Evolutionary conservation across 208 protist species (phyloP), one percentile per base, ranked within the genome.

Genomic region (Blastocrithidia nonstop): DNA sequence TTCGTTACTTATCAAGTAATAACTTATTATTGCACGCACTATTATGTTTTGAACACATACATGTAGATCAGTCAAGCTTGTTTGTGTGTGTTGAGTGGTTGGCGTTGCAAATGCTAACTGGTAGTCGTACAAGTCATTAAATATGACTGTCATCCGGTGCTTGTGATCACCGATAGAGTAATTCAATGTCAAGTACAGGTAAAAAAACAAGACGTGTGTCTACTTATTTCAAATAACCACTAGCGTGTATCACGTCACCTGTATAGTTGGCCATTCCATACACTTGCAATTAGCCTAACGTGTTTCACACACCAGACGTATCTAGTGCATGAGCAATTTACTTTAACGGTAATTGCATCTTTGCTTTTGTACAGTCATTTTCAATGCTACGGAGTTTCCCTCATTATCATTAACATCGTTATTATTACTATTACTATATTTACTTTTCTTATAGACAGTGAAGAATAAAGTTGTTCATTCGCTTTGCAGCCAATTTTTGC

Each of bases 121-220:
- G n/a, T n/a, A n/a, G n/a, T n/a, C n/a, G n/a, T n/a, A n/a, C n/a
- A n/a, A n/a, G n/a, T n/a, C n/a, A n/a, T n/a, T n/a, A n/a, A n/a
- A n/a, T n/a, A n/a, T n/a, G n/a, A n/a, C n/a, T n/a, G n/a, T n/a
- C n/a, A n/a, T n/a, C n/a, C n/a, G n/a, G n/a, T n/a, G n/a, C n/a
- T n/a, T n/a, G n/a, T n/a, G n/a, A n/a, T n/a, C n/a, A n/a, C n/a
- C 27, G 61, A 44, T 67, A 64, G 6, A 88, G 59, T 22, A 88
- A 50, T 40, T 70, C 65, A 32, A 72, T 57, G 32, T 88, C 78
- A 3, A 88, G 52, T n/a, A n/a, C n/a, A n/a, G n/a, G n/a, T n/a
- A n/a, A n/a, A n/a, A n/a, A n/a, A n/a, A n/a, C n/a, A n/a, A n/a
- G n/a, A n/a, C n/a, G n/a, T n/a, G n/a, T n/a, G n/a, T n/a, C n/a